Evolutionary conservation across 2,329 filamentous ascomycete species (phyloP), one percentile per base, ranked within the genome.

Genomic region (Talaromyces pinophilus): DNA sequence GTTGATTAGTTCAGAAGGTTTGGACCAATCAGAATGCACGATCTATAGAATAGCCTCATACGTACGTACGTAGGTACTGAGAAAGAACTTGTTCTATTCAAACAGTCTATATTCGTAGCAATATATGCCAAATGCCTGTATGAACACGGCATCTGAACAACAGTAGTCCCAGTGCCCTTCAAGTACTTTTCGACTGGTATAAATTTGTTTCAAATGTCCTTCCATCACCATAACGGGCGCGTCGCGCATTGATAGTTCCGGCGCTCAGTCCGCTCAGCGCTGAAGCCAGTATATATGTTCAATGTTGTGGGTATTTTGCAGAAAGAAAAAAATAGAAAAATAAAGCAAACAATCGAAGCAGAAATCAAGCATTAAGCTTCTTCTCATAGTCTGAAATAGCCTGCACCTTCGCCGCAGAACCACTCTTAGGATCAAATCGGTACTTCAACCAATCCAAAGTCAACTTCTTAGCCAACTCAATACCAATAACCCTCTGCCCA

Each of bases 361-460:
- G 13, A 22, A 10, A 40, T 30, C 55, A 67, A 44, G 61, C 64
- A 13, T 62, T 64, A 8, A 67, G 72, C 72, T 81, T 71, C 65
- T 75, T 71, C 74, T 82, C 80, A 65, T 81, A 81, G 67, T 82
- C 77, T 44, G 71, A 72, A 65, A 82, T 82, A 42, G 72, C 82
- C 71, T 82, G 85, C 42, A 84, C 84, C 76, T 88, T 89, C 2
- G 86, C 85, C 28, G 87, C 87, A 72, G 86, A 88, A 60, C 85
- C 84, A 77, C 88, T 90, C 67, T 79, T 80, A 52, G 84, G 82
- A 77, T 96, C 92, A 79, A 95, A 95, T 67, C 87, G 83, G 78
- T 95, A 93, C n/a, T 87, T 90, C 40, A 96, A 77, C 92, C 92
- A 96, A 82, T 96, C 92, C 76, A 84, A 88, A 0, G 88, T 92